These are phyloP conservation scores for Dictyostelium discoideum DNA, from an alignment of 78 protist genomes.

Conservation along the genomic window dicty_2.7 NC_007090.3:3701001-3701500, in stretches of 20 bases:
- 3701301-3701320: background rate
- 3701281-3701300: no score
- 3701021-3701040: background rate
- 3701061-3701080: no score
- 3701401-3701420: slow-evolving; percentile 78
- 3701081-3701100: no score
- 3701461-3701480: slow-evolving; percentile 15
- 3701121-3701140: background rate
- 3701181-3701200: background rate
- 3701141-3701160: background rate
- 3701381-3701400: slow-evolving; percentile 70
- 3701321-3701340: background rate
- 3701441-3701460: slow-evolving; percentile 54
- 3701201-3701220: background rate
- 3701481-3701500: slow-evolving; percentile 41
- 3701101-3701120: no score
- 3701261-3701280: slow-evolving; percentile 24
- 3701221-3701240: background rate
- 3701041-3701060: background rate
- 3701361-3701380: no score
- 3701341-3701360: background rate
- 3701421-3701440: slow-evolving; percentile 51
- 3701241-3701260: slow-evolving; percentile 2
- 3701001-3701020: background rate
- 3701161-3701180: no score